Evolutionary conservation across 768 basidiomycete genomes (phyloP), one percentile per base, ranked within the genome.

Genomic region (Gyrodon lividus): DNA sequence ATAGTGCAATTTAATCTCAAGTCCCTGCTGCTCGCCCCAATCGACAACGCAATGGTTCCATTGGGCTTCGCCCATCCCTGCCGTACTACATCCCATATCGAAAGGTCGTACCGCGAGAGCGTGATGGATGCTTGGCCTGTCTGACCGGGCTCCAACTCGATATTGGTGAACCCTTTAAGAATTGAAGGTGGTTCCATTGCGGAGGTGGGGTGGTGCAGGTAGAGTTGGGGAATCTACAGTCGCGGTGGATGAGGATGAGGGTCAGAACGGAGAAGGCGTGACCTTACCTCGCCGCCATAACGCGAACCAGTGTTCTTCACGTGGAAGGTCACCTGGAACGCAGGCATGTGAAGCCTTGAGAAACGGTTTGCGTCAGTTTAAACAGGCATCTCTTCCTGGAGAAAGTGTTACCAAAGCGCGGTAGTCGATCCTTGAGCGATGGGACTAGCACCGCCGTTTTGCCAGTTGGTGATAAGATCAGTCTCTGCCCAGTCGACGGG

Each of bases 51-150:
- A 60, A 88, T 83, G 37, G 63, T 74, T 2, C 89, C 90, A 2
- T 68, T 60, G 1, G 91, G 89, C 56, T 78, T 81, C 54, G 73
- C 72, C 90, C 92, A 93, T 3, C 86, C 82, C 66, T 93, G 91
- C 22, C 74, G 72, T 9, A 68, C 77, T 1, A 78, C 79, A 65
- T 92, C 87, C 92, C 89, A 92, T 48, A 89, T 76, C 19, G 82
- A 86, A 58, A 89, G 59, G 56, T 87, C 84, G 58, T 88, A 83
- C 31, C 85, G 74, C 13, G 87, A 83, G 28, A 91, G 71, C 7
- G 73, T 77, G 58, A 91, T 75, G 6, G 72, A 75, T 2, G 83
- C 81, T 7, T 54, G 65, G 51, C 65, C 65, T 22, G 63, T 75
- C 61, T 83, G 65, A 2, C 80, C 80, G 1, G 82, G 75, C 2